A percentile compares a stretch with the other conserved stretches of the same genome.
phyloP scores from a whole-genome alignment of 73 alveolate genomes.

The Paramecium bursaria region DNA sequence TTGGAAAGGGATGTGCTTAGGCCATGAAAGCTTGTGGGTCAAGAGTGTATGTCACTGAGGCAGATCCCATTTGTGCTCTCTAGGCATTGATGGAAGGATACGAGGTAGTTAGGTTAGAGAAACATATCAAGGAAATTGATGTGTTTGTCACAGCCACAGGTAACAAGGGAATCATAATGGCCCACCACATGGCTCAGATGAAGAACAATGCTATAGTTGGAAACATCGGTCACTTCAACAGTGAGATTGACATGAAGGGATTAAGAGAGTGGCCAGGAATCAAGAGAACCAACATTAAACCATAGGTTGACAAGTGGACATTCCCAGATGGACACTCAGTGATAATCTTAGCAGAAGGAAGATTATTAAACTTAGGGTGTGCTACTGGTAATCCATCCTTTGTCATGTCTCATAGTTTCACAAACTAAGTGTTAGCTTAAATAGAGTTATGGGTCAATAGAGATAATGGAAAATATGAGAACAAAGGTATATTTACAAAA shows the following conservation, averaged over 20 bases:
- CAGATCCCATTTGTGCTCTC: conserved; percentile 98
- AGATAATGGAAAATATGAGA: conserved; percentile 87
- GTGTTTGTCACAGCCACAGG: conserved; percentile 96
- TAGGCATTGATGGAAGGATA: conserved; percentile 97
- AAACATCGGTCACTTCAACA: conserved; percentile 97
- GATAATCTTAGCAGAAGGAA: conserved; percentile 93
- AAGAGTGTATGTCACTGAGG: conserved; percentile 92
- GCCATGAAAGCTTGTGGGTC: conserved; percentile 96
- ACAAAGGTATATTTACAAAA: conserved; percentile 60
- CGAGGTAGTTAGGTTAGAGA: conserved; percentile 85
- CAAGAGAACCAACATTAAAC: conserved; percentile 86
- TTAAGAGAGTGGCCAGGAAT: conserved; percentile 85
- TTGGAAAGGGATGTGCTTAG: conserved; percentile 98
- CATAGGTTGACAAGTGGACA: conserved; percentile 89
- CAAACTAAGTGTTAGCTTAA: conserved; percentile 92
- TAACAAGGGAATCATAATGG: conserved; percentile 93
- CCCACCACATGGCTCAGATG: conserved; percentile 91
- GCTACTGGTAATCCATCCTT: conserved; percentile 98
- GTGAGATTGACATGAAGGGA: conserved; percentile 95
- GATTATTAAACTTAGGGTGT: conserved; percentile 96
- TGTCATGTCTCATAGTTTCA: conserved; percentile 95
- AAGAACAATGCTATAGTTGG: conserved; percentile 98
- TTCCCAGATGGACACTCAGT: conserved; percentile 97
- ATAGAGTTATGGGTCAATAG: conserved; percentile 91
- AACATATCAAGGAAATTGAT: conserved; percentile 87